Conservation (phyloP, 331 rosid genomes). For the Cucumis variabilis region DNA sequence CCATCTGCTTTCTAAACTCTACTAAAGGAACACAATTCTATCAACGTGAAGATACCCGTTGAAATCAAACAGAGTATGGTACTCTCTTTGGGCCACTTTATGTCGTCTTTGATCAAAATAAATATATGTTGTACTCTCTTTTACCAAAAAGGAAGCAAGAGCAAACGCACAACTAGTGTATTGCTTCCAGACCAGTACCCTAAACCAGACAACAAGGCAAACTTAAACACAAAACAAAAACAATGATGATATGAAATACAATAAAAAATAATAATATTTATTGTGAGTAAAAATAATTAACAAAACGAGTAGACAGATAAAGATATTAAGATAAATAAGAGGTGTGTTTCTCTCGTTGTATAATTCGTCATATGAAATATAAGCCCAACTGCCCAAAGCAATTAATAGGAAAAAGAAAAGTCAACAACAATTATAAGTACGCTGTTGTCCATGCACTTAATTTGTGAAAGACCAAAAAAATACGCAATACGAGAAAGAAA, state of each 20-base stretch:
- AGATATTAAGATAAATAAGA: too few relatives aligned
- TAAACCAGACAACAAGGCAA: not conserved
- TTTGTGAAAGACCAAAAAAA: too few relatives aligned
- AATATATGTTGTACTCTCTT: not conserved
- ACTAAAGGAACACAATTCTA: not conserved
- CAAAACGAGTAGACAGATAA: too few relatives aligned
- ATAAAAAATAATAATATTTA: too few relatives aligned
- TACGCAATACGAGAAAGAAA: too few relatives aligned
- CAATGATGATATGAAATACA: not conserved
- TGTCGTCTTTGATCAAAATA: not conserved
- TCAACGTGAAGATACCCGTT: not conserved
- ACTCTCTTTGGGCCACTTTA: not conserved
- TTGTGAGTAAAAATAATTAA: too few relatives aligned
- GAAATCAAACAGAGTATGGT: not conserved
- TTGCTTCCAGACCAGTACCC: slow-evolving; percentile 16
- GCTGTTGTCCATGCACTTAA: too few relatives aligned
- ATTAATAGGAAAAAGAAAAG: too few relatives aligned
- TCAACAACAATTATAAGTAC: too few relatives aligned
- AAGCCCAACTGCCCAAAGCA: too few relatives aligned
- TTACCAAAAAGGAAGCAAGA: slow-evolving; percentile 13
- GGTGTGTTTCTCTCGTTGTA: too few relatives aligned
- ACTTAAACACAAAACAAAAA: not conserved
- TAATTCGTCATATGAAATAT: too few relatives aligned
- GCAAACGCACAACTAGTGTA: not conserved
- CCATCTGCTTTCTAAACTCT: not conserved